Percentiles rank a stretch among this genome's conserved stretches.
phyloP scores from a whole-genome alignment of 345 rosid genomes.

The Abelmoschus esculentus region DNA sequence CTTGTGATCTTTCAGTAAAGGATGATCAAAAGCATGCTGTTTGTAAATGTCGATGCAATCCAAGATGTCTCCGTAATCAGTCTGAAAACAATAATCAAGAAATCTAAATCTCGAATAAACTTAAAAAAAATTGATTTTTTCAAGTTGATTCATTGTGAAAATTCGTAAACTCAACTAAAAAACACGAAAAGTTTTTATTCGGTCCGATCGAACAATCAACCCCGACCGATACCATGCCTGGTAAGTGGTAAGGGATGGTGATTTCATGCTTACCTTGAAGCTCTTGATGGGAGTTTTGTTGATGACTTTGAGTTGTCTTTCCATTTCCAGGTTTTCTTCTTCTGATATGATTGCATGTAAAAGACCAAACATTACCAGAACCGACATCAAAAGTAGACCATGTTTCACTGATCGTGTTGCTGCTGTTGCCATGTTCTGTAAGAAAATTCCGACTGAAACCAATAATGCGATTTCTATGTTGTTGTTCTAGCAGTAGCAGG shows the following conservation, averaged over 20 bases:
- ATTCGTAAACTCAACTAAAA: too few relatives aligned
- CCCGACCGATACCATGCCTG: too few relatives aligned
- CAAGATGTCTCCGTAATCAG: slow-evolving; percentile 21
- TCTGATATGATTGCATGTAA: not conserved
- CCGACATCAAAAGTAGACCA: not conserved
- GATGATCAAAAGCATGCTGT: slow-evolving; percentile 13
- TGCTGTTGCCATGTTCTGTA: not conserved
- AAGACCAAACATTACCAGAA: slow-evolving; percentile 2
- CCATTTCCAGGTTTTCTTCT: slow-evolving; percentile 19
- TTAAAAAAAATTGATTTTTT: too few relatives aligned
- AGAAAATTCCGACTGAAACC: not conserved
- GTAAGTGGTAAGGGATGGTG: too few relatives aligned
- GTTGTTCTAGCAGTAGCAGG: not conserved
- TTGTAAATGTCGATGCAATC: slow-evolving; percentile 23
- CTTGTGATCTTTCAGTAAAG: not conserved
- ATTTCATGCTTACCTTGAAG: slow-evolving; percentile 3
- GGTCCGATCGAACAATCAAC: too few relatives aligned
- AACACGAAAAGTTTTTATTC: too few relatives aligned
- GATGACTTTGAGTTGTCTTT: slow-evolving; percentile 24
- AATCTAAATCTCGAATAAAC: too few relatives aligned
- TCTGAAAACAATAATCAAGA: not conserved
- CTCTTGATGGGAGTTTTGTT: slow-evolving; percentile 30
- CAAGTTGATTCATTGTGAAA: too few relatives aligned
- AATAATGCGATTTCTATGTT: not conserved
- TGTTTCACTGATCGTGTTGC: not conserved